Evolutionary conservation across 106 monocot species (phyloP), one percentile per base, ranked within the genome.

Genomic region (Dioscorea zingiberensis): DNA sequence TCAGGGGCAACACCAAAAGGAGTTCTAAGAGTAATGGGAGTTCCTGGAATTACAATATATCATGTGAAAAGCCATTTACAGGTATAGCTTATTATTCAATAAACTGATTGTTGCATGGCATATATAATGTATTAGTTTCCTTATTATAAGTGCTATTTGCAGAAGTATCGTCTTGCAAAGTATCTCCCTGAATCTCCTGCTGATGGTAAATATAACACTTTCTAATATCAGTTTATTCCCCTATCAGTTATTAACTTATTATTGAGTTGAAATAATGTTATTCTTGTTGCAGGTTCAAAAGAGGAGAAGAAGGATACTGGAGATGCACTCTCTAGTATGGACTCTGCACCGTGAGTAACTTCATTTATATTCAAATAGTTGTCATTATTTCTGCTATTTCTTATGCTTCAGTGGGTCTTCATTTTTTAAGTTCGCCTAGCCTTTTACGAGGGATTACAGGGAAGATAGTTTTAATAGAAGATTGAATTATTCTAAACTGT

Each of bases 31-130:
- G 76, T 91, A 63, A 91, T 91, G 87, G 87, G 78, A 69, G 86
- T 91, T 16, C 78, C 91, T 23, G 87, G 91, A 23, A 81, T 91
- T 21, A 87, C 86, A 62, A 91, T 91, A 27, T 91, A 91, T 79
- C 91, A 91, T 60, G 91, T 91, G 48, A 91, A 91, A 69, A 91
- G 91, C 68, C 91, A 91, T 79, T 79, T 91, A 76, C 91, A 91
- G 80, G 91, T 88, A 25, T 56, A 12, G 38, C 10, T 6, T 28
- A 59, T 38, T 38, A 10, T 38, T 38, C 10, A 2, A 38, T 38
- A 38, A 38, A 38, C 10, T 38, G 38, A 10, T 38, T 38, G 6
- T 38, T 38, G 38, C 38, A 38, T 38, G 6, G 38, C 38, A 38
- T 24, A 13, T 14, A 29, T 24, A 60, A 24, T 54, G 21, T 9